Percentiles rank a stretch among this genome's conserved stretches.
Conservation (phyloP, 2,329 filamentous ascomycete genomes). For the Clarireedia hainanense region DNA sequence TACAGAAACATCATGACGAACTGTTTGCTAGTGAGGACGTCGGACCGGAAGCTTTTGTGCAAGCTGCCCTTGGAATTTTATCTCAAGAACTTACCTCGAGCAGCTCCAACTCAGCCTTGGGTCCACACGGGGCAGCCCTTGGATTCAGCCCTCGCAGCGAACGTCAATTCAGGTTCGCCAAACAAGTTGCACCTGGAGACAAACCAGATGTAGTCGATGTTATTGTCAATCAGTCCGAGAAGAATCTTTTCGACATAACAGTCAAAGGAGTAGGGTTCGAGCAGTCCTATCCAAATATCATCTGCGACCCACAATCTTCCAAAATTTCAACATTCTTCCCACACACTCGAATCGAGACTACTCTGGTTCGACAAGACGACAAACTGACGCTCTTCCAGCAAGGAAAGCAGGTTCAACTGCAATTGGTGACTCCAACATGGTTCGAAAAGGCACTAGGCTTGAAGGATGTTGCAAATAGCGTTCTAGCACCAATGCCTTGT, state of each 20-base stretch:
- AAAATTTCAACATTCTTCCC: slow-evolving; percentile 70
- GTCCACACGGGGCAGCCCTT: slow-evolving; percentile 40
- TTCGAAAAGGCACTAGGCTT: slow-evolving; percentile 79
- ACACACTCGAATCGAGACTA: slow-evolving; percentile 69
- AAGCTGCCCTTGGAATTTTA: slow-evolving; percentile 75
- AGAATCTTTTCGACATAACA: slow-evolving; percentile 32
- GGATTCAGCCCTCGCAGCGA: slow-evolving; percentile 36
- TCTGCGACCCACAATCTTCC: slow-evolving; percentile 40
- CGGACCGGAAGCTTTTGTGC: slow-evolving; percentile 68
- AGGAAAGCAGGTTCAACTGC: slow-evolving; percentile 51
- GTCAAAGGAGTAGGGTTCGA: slow-evolving; percentile 41
- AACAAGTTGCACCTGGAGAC: slow-evolving; percentile 2
- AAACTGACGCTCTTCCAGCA: slow-evolving; percentile 72
- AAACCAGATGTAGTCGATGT: slow-evolving; percentile 18
- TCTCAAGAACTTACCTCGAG: slow-evolving; percentile 38
- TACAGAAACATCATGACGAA: slow-evolving; percentile 75
- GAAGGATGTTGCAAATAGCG: slow-evolving; percentile 73
- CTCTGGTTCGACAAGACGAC: slow-evolving; percentile 56
- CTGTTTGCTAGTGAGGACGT: slow-evolving; percentile 61
- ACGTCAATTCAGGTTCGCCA: slow-evolving; percentile 24
- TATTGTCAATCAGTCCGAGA: slow-evolving; percentile 24
- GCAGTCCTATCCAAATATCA: slow-evolving; percentile 31
- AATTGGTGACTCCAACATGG: slow-evolving; percentile 62
- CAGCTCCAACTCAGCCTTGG: slow-evolving; percentile 13
- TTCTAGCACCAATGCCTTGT: slow-evolving; percentile 93